phyloP scores from a whole-genome alignment of 352 stramenopile genomes.

The Globisporangium cystogenes region DNA sequence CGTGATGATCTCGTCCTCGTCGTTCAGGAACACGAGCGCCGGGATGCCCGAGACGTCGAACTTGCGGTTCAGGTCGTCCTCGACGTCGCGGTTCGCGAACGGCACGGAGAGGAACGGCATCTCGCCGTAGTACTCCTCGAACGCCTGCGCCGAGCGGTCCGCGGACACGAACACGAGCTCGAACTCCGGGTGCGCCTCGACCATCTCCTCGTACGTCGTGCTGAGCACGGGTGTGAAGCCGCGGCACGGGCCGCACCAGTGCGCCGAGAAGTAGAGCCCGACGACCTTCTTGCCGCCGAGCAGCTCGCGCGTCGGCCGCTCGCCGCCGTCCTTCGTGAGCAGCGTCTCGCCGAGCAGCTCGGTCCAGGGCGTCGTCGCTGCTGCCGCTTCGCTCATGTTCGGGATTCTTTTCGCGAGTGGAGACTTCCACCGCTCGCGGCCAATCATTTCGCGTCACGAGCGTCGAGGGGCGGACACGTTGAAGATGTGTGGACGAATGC shows the following conservation, averaged over 20 bases:
- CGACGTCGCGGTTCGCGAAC: conserved; percentile 69
- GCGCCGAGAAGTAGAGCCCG: conserved; percentile 94
- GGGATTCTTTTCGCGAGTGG: too few species aligned
- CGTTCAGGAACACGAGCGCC: conserved; percentile 86
- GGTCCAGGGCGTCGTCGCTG: conserved; percentile 29
- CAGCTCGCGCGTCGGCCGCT: conserved; percentile 59
- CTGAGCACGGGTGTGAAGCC: conserved; percentile 93
- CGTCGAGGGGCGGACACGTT: background rate
- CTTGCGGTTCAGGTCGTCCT: conserved; percentile 70
- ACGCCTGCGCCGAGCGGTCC: conserved; percentile 64
- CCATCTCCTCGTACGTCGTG: conserved; percentile 87
- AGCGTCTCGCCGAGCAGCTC: conserved; percentile 68
- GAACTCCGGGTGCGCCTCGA: conserved; percentile 83
- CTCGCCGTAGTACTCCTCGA: conserved; percentile 89
- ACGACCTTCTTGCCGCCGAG: conserved; percentile 81
- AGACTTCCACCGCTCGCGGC: too few species aligned
- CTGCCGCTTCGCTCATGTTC: too few species aligned
- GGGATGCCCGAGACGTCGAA: conserved; percentile 88
- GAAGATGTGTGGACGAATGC: background rate
- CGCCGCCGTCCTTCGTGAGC: conserved; percentile 64
- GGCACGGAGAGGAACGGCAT: conserved; percentile 94
- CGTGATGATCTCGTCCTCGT: conserved; percentile 69
- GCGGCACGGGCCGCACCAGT: conserved; percentile 94
- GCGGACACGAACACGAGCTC: conserved; percentile 90
- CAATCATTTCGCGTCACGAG: too few species aligned